phyloP scores from a whole-genome alignment of 2,329 filamentous ascomycete genomes.

The Blastomyces silverae region DNA sequence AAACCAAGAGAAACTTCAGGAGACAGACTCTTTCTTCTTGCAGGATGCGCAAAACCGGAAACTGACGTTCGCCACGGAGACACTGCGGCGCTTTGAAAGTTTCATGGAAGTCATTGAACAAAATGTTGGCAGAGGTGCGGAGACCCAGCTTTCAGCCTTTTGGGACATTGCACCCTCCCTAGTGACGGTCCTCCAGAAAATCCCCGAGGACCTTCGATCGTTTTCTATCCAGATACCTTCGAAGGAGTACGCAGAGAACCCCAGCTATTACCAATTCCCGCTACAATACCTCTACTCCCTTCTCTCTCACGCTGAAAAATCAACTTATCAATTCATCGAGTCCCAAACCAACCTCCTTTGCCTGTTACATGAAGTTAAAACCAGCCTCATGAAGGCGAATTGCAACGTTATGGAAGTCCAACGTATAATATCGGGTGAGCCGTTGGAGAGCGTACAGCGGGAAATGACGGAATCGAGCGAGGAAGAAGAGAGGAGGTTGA shows the following conservation, averaged over 20 bases:
- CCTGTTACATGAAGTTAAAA: conserved; percentile 82
- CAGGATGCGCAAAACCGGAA: conserved; percentile 69
- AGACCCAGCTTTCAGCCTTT: conserved; percentile 86
- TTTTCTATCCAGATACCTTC: conserved; percentile 73
- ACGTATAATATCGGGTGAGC: conserved; percentile 43
- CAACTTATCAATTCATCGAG: conserved; percentile 95
- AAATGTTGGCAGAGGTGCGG: conserved; percentile 80
- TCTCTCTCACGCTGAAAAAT: conserved; percentile 80
- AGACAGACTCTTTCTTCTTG: conserved; percentile 74
- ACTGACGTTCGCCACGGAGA: conserved; percentile 62
- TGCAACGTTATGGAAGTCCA: conserved; percentile 62
- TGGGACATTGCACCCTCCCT: conserved; percentile 95
- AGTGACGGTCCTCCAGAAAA: conserved; percentile 67
- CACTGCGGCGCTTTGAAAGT: conserved; percentile 64
- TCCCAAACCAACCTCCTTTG: conserved; percentile 86
- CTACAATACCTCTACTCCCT: conserved; percentile 85
- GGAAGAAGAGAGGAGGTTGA: conserved; percentile 65
- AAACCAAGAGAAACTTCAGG: conserved; percentile 70
- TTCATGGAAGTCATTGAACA: conserved; percentile 74
- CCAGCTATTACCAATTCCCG: conserved; percentile 69
- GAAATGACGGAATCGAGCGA: conserved; percentile 53
- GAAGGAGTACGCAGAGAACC: conserved; percentile 78
- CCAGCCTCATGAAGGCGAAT: conserved; percentile 64
- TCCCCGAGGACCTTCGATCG: conserved; percentile 52
- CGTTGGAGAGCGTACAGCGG: conserved; percentile 38